A percentile compares a stretch with the other conserved stretches of the same genome.
Evolutionary conservation across 306 rosid species (phyloP).

Genomic region (Glycine tomentella): DNA sequence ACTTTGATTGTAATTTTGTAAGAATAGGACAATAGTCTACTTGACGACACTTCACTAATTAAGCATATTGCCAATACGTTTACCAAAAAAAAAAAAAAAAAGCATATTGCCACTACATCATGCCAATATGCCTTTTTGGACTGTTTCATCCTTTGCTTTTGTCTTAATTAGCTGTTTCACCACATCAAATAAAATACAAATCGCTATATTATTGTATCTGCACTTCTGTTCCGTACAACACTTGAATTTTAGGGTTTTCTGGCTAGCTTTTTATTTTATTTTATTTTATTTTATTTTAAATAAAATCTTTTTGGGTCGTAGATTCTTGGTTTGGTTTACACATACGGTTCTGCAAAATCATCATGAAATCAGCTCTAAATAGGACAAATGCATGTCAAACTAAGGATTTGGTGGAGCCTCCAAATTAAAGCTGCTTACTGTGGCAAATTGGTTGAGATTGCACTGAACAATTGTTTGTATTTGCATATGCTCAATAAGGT

Average conservation of each 20-base stretch:
- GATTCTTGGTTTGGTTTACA: background rate
- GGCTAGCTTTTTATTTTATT: background rate
- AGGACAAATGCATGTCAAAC: constrained; percentile 15
- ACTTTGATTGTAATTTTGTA: background rate
- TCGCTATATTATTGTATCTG: background rate
- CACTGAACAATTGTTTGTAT: background rate
- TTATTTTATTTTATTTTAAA: background rate
- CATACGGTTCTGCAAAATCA: background rate
- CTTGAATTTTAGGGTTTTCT: background rate
- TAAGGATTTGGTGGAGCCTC: constrained; percentile 24
- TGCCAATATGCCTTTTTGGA: constrained; percentile 33
- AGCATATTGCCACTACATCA: constrained; percentile 12
- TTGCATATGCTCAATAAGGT: background rate
- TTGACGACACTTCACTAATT: constrained; percentile 2
- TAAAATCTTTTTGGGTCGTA: background rate
- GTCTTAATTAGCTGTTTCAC: constrained; percentile 9
- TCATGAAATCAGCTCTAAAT: constrained; percentile 36
- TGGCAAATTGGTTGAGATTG: constrained; percentile 19
- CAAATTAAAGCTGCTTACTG: constrained; percentile 33
- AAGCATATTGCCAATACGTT: constrained; percentile 9
- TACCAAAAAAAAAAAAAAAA: too few relatives aligned
- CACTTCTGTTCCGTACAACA: constrained; percentile 12
- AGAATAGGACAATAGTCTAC: background rate
- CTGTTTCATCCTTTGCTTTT: constrained; percentile 28
- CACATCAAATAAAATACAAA: background rate